Percentiles rank a stretch among this genome's conserved stretches.
Evolutionary conservation across 371 early-diverging fungal genomes (phyloP).

Genomic region (Thermomucor indicae-seudaticae): DNA sequence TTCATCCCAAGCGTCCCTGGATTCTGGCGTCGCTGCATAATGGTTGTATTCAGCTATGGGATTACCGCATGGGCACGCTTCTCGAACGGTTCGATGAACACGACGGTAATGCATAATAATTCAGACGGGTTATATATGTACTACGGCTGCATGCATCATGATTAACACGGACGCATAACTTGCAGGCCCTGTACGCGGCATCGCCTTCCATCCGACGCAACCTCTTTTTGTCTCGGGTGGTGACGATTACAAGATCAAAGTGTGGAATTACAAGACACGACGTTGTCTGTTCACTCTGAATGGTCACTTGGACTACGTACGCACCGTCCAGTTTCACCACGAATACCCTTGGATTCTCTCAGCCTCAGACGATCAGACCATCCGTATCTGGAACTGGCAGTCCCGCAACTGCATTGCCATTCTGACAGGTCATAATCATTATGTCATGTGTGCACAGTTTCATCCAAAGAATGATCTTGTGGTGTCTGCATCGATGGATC

Average conservation of each 20-base stretch:
- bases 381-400: slow-evolving; percentile 99
- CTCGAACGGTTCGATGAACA: slow-evolving; percentile 98
- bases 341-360: slow-evolving; percentile 98
- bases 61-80: slow-evolving; percentile 97
- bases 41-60: slow-evolving; percentile 98
- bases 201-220: slow-evolving; percentile 97
- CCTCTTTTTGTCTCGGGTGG: slow-evolving; percentile 98
- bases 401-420: slow-evolving; percentile 97
- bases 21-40: slow-evolving; percentile 97
- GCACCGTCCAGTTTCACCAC: slow-evolving; percentile 97
- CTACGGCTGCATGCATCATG: neutral
- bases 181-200: slow-evolving; percentile 97
- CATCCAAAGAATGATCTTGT: slow-evolving; percentile 95
- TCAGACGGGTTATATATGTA: neutral
- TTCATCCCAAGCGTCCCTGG: slow-evolving; percentile 98
- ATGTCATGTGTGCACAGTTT: slow-evolving; percentile 99
- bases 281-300: slow-evolving; percentile 94
- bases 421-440: slow-evolving; percentile 99
- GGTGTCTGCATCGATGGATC: slow-evolving; percentile 96
- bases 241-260: slow-evolving; percentile 99
- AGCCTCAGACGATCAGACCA: slow-evolving; percentile 98
- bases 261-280: slow-evolving; percentile 99
- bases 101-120: slow-evolving; percentile 68
- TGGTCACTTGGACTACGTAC: slow-evolving; percentile 99
- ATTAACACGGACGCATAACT: neutral